These are phyloP conservation scores for Emmonsiellopsis sp. DNA, from an alignment of 2,329 filamentous ascomycete genomes.

Conservation along the genomic window DNA sequence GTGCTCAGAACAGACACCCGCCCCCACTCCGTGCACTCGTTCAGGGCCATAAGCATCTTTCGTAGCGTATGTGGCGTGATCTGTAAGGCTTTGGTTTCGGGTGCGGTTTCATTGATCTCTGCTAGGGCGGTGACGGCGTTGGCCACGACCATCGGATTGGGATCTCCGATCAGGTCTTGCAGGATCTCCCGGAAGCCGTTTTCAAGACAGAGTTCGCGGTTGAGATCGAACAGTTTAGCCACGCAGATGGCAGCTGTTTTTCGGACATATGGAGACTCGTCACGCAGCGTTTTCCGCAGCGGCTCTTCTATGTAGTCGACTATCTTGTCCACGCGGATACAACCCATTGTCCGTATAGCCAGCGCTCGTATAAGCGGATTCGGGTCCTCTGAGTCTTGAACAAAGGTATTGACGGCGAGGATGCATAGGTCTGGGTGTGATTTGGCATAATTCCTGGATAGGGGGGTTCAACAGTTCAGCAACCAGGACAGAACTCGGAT, in stretches of 20 bases:
- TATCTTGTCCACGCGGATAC: constrained; percentile 98
- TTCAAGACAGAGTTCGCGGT: constrained; percentile 84
- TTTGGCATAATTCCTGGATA: constrained; percentile 89
- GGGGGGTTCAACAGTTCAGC: constrained; percentile 13
- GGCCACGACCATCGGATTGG: constrained; percentile 98
- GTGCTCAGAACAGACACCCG: constrained; percentile 87
- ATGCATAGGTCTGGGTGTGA: constrained; percentile 98
- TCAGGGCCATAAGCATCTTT: constrained; percentile 91
- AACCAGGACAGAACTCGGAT: neutral
- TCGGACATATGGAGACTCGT: constrained; percentile 95
- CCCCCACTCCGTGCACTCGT: constrained; percentile 98
- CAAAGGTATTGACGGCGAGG: constrained; percentile 96
- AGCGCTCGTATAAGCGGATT: constrained; percentile 92
- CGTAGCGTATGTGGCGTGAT: constrained; percentile 78
- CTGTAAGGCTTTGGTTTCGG: constrained; percentile 77
- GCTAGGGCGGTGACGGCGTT: constrained; percentile 91
- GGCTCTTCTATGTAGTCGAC: constrained; percentile 99
- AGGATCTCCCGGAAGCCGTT: constrained; percentile 91
- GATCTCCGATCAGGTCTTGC: constrained; percentile 92
- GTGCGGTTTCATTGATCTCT: constrained; percentile 82
- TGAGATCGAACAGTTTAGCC: constrained; percentile 93
- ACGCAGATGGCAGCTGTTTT: constrained; percentile 98
- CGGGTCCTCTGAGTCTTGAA: constrained; percentile 97
- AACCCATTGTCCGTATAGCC: constrained; percentile 96
- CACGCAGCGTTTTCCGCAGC: constrained; percentile 84